Percentiles rank a stretch among this genome's conserved stretches.
Evolutionary conservation across 805 yeast genomes (phyloP).

Genomic region (Candida chilensis): DNA sequence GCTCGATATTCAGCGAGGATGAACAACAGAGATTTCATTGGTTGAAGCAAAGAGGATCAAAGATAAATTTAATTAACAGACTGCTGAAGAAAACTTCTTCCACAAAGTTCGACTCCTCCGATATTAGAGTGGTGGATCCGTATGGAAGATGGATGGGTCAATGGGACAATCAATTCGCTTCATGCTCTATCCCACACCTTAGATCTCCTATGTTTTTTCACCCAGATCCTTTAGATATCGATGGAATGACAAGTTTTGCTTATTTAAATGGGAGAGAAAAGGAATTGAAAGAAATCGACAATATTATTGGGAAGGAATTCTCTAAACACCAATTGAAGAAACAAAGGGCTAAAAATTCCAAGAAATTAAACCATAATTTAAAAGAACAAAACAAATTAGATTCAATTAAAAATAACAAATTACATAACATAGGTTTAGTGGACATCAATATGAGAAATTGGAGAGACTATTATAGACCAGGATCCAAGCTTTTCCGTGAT

Average conservation of each 20-base stretch:
- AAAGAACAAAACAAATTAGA: conserved; percentile 7
- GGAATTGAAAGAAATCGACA: conserved; percentile 28
- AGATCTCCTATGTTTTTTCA: conserved; percentile 41
- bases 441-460: conserved; percentile 33
- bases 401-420: too few species aligned
- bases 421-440: too few species aligned
- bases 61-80: conserved; percentile 14
- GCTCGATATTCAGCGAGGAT: conserved; percentile 33
- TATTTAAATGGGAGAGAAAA: conserved; percentile 16
- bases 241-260: conserved; percentile 32
- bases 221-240: conserved; percentile 33
- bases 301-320: conserved; percentile 33
- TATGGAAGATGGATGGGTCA: conserved; percentile 24
- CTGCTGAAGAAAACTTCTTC: conserved; percentile 5
- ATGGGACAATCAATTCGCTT: conserved; percentile 32
- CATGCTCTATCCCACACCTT: conserved; percentile 30
- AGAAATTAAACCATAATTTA: too few species aligned
- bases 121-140: conserved; percentile 27
- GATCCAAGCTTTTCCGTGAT: conserved; percentile 26
- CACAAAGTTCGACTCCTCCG: conserved; percentile 11
- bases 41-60: conserved; percentile 21
- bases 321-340: conserved; percentile 31
- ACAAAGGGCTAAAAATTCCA: conserved; percentile 7
- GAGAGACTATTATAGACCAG: conserved; percentile 34
- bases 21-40: conserved; percentile 39